A percentile compares a stretch with the other conserved stretches of the same genome.
These are phyloP conservation scores for Colletotrichum coccodes DNA, from an alignment of 2,329 filamentous ascomycete species.

Conservation along the genomic window DNA sequence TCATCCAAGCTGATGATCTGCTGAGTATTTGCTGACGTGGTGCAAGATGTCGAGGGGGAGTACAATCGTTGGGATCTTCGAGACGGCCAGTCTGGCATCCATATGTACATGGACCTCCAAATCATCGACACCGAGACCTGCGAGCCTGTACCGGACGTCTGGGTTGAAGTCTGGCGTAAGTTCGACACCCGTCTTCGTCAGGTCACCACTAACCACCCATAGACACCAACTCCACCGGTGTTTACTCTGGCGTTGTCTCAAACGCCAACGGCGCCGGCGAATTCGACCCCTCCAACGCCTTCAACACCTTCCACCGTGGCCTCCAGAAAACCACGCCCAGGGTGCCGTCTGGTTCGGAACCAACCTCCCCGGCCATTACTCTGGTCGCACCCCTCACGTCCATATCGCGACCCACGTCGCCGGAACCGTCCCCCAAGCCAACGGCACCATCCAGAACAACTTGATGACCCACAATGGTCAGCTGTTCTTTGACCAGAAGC, in stretches of 20 bases:
- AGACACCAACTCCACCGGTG: constrained; percentile 28
- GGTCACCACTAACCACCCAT: not conserved
- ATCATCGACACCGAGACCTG: constrained; percentile 31
- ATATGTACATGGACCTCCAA: constrained; percentile 24
- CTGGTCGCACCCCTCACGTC: constrained; percentile 56
- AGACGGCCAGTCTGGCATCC: constrained; percentile 14
- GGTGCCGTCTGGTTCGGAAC: constrained; percentile 49
- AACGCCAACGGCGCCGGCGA: constrained; percentile 13
- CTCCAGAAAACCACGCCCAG: constrained; percentile 35
- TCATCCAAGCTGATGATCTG: not conserved
- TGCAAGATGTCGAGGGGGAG: constrained; percentile 24
- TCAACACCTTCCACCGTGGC: constrained; percentile 15
- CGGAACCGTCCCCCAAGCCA: constrained; percentile 36
- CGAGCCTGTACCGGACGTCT: constrained; percentile 13
- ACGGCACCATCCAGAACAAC: constrained; percentile 26
- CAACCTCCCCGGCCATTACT: constrained; percentile 57
- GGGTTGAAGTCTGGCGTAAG: constrained; percentile 27
- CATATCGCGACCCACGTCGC: constrained; percentile 53
- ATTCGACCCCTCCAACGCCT: not conserved
- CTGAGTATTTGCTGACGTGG: not conserved
- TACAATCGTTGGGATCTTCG: constrained; percentile 12
- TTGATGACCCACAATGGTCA: constrained; percentile 33
- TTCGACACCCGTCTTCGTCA: not conserved
- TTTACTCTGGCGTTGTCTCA: constrained; percentile 24
- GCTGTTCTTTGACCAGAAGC: constrained; percentile 19